Percentiles rank a stretch among this genome's conserved stretches.
These are phyloP conservation scores for Epichloe scottii DNA, from an alignment of 2,329 filamentous ascomycete genomes.

Conservation along the genomic window DNA sequence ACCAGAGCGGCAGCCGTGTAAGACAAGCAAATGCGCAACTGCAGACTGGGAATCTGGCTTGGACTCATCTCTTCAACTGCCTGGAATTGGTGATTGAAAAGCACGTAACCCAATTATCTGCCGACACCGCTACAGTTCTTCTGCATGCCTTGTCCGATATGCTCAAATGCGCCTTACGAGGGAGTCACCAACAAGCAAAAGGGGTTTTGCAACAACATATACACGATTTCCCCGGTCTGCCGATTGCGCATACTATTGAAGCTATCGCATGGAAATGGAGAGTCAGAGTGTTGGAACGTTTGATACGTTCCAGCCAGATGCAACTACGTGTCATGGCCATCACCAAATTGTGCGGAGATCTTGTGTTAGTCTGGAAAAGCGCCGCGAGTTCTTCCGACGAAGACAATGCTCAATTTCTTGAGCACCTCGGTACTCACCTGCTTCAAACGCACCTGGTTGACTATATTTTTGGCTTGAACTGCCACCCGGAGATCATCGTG, in stretches of 20 bases:
- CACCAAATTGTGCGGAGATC: constrained; percentile 55
- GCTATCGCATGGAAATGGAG: constrained; percentile 54
- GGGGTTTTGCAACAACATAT: constrained; percentile 16
- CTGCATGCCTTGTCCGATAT: constrained; percentile 32
- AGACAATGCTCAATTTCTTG: constrained; percentile 37
- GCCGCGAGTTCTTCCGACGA: constrained; percentile 34
- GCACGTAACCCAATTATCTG: constrained; percentile 36
- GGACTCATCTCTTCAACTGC: constrained; percentile 27
- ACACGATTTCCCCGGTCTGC: constrained; percentile 23
- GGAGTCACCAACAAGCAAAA: constrained; percentile 23
- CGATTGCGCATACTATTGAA: constrained; percentile 27
- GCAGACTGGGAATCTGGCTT: constrained; percentile 29
- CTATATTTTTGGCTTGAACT: constrained; percentile 82
- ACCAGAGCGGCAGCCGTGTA: constrained; percentile 9
- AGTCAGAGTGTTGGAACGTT: constrained; percentile 53
- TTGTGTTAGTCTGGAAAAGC: constrained; percentile 54
- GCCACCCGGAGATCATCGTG: constrained; percentile 78
- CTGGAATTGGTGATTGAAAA: constrained; percentile 40
- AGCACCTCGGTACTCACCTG: constrained; percentile 58
- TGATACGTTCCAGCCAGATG: constrained; percentile 80
- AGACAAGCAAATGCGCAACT: constrained; percentile 21
- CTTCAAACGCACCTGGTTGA: constrained; percentile 60
- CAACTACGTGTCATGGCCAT: constrained; percentile 74
- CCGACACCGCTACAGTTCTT: constrained; percentile 28
- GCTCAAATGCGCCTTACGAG: constrained; percentile 27